Conservation (phyloP, 2,329 filamentous ascomycete species). For the Sclerotinia glacialis region DNA sequence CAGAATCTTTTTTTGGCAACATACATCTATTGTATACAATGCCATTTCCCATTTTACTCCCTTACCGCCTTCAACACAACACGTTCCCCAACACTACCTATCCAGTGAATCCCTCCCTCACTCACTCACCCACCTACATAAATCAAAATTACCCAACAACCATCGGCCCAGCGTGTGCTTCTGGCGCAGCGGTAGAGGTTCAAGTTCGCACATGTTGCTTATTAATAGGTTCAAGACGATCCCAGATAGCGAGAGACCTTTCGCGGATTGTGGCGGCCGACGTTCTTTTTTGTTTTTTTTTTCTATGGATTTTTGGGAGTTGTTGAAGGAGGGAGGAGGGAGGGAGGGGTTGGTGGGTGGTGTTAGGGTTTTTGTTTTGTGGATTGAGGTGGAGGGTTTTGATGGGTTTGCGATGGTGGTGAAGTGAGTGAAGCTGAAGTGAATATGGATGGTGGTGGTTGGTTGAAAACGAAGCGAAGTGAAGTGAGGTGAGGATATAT, state of each 20-base stretch:
- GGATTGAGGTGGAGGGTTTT: background rate
- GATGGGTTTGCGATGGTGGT: background rate
- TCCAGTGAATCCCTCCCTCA: background rate
- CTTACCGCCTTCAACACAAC: background rate
- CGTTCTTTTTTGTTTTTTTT: background rate
- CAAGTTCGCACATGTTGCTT: conserved; percentile 4
- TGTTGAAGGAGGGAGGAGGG: background rate
- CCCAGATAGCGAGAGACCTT: conserved; percentile 19
- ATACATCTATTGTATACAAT: no score
- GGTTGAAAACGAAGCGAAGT: no score
- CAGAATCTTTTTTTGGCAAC: no score
- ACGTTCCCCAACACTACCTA: background rate
- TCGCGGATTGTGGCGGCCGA: conserved; percentile 15
- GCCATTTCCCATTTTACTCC: no score
- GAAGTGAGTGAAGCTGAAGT: no score
- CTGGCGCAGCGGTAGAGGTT: conserved; percentile 16
- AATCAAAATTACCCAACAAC: background rate
- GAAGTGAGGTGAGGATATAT: conserved; percentile 9
- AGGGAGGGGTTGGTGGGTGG: no score
- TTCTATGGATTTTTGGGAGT: background rate
- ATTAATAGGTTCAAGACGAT: conserved; percentile 12
- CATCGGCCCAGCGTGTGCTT: conserved; percentile 7
- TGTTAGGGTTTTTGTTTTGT: background rate
- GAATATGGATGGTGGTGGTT: no score
- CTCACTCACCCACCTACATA: background rate